A percentile compares a stretch with the other conserved stretches of the same genome.
phyloP scores from a whole-genome alignment of 108 stramenopile species.

The Cyclotella distinguenda region DNA sequence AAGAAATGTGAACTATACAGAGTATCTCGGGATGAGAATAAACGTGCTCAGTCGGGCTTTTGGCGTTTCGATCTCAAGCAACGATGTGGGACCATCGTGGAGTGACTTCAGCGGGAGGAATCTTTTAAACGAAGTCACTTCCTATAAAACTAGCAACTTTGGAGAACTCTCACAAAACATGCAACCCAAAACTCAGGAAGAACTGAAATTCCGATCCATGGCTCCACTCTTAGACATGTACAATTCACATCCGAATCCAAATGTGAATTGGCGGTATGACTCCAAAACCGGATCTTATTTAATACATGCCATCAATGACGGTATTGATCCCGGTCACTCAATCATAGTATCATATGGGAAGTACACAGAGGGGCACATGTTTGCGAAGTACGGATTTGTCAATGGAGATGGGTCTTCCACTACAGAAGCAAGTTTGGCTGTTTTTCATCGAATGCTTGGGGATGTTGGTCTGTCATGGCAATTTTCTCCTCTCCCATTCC shows the following conservation, averaged over 20 bases:
- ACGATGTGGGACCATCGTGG: slow-evolving; percentile 40
- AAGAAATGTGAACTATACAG: slow-evolving; percentile 39
- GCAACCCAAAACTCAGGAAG: slow-evolving; percentile 30
- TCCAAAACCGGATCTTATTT: slow-evolving; percentile 50
- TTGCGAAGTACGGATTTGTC: slow-evolving; percentile 80
- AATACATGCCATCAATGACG: slow-evolving; percentile 42
- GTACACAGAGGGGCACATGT: slow-evolving; percentile 69
- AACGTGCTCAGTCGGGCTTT: slow-evolving; percentile 77
- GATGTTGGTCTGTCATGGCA: slow-evolving; percentile 60
- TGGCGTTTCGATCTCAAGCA: slow-evolving; percentile 44
- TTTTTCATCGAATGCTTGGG: slow-evolving; percentile 59
- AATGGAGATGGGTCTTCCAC: slow-evolving; percentile 78
- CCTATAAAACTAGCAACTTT: slow-evolving; percentile 58
- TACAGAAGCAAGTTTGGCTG: slow-evolving; percentile 59
- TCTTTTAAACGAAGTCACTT: slow-evolving; percentile 48
- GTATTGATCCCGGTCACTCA: slow-evolving; percentile 37
- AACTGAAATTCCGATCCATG: slow-evolving; percentile 64
- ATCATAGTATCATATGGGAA: slow-evolving; percentile 73
- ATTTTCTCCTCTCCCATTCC: slow-evolving; percentile 54
- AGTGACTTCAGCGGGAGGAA: slow-evolving; percentile 20
- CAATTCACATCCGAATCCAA: slow-evolving; percentile 78
- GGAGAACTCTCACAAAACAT: slow-evolving; percentile 9
- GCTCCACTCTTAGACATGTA: slow-evolving; percentile 79
- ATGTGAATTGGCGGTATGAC: slow-evolving; percentile 60
- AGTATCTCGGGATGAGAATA: slow-evolving; percentile 65